Conservation (phyloP, 2,329 filamentous ascomycete genomes). For the Monosporascus sp. region DNA sequence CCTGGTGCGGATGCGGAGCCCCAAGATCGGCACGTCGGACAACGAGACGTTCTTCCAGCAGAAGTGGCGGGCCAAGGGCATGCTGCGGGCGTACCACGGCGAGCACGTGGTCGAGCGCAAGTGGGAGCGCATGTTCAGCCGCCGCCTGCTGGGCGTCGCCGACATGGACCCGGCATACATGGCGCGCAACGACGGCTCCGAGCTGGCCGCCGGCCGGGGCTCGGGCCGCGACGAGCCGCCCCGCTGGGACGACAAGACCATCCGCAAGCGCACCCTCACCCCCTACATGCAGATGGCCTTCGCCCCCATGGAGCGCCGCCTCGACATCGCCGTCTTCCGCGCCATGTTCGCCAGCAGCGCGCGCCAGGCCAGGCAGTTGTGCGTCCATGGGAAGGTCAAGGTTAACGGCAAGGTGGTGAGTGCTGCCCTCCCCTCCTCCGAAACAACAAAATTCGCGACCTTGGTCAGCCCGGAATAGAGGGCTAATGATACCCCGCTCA, state of each 20-base stretch:
- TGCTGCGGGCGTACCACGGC: conserved; percentile 84
- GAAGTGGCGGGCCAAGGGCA: conserved; percentile 89
- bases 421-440: neutral
- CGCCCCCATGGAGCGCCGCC: conserved; percentile 80
- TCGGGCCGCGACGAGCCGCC: conserved; percentile 52
- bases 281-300: conserved; percentile 98
- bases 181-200: conserved; percentile 74
- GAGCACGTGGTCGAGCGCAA: conserved; percentile 89
- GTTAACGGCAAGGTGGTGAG: conserved; percentile 93
- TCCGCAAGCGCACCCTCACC: conserved; percentile 41
- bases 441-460: no score
- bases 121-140: conserved; percentile 90
- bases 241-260: neutral
- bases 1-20: conserved; percentile 51
- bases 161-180: conserved; percentile 80
- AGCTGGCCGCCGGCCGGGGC: conserved; percentile 77
- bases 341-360: conserved; percentile 91
- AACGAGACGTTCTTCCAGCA: conserved; percentile 86
- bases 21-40: conserved; percentile 31
- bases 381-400: conserved; percentile 85
- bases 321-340: conserved; percentile 93
- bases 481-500: neutral
- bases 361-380: conserved; percentile 88
- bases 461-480: no score
- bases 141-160: conserved; percentile 74